Percentiles rank a stretch among this genome's conserved stretches.
Evolutionary conservation across 768 basidiomycete genomes (phyloP).

Genomic region (Boletus reticulatus): DNA sequence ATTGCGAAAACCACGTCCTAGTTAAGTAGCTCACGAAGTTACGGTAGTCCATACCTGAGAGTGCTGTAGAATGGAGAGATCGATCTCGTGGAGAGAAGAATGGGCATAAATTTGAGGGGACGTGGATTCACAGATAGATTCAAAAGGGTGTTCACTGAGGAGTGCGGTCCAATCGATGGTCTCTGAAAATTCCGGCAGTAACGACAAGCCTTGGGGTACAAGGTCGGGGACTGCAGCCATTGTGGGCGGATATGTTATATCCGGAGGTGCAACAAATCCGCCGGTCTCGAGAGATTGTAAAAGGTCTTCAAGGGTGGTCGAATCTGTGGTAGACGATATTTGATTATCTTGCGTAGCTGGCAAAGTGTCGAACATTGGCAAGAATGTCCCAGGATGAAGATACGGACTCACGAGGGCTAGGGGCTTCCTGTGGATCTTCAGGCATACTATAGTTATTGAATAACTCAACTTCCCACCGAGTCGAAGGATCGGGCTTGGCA

Average conservation of each 20-base stretch:
- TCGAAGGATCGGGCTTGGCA: constrained; percentile 20
- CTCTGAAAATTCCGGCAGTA: neutral
- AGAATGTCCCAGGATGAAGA: neutral
- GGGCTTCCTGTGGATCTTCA: neutral
- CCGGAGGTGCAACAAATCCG: neutral
- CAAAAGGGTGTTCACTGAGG: neutral
- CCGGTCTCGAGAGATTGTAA: constrained; percentile 2
- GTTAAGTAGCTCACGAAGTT: neutral
- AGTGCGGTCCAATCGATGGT: constrained; percentile 13
- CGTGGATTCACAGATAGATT: neutral
- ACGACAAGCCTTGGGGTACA: neutral
- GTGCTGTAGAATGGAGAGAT: constrained; percentile 8
- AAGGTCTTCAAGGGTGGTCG: constrained; percentile 2
- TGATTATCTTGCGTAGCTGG: neutral
- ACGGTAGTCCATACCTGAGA: neutral
- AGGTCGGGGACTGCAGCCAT: neutral
- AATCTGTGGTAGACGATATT: neutral
- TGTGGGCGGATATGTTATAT: neutral
- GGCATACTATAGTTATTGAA: constrained; percentile 25
- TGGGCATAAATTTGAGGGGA: neutral
- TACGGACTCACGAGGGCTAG: neutral
- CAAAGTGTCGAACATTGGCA: neutral
- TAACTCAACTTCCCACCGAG: constrained; percentile 33
- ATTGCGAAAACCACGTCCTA: neutral
- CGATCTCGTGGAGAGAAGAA: constrained; percentile 1